Evolutionary conservation across 1,139 yeast genomes (phyloP), one percentile per base, ranked within the genome.

Genomic region (Suhomyces wounanorum): DNA sequence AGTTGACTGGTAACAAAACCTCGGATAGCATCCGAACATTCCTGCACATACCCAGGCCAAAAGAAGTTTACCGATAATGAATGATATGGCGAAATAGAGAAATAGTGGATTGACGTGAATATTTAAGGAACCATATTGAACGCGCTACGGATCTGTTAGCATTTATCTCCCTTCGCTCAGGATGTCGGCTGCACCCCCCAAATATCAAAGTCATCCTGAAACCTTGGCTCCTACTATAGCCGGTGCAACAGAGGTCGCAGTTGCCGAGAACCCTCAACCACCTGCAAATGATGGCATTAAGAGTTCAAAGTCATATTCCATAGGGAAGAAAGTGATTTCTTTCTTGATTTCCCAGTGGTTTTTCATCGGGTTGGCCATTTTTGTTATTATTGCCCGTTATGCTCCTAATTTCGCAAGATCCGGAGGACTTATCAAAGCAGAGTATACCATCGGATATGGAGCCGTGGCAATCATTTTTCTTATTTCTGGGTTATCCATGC

Each of bases 401-500:
- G 89, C 83, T 57, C 97, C 97, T 0, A 76, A 84, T 53, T 89
- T 89, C 67, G 96, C 96, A 3, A 79, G 89, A 54, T 87, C 84
- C 59, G 94, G 89, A 7, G 97, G 96, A 1, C 73, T 82, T n/a
- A 79, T 90, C 21, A 72, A 77, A 54, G 91, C 85, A 3, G 82
- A 90, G 64, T 89, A 88, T 62, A 72, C 89, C 41, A 87, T 91
- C 43, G 87, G 87, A 17, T 91, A 90, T 63, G 91, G 92, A 38
- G 96, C 96, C 0, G 96, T 90, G 14, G 96, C 96, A 0, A 71
- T 89, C 43, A 89, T 90, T 53, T 90, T 91, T 69, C 73, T 91
- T 43, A 81, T 89, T 35, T 84, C 91, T 46, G 97, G 97, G 0
- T 67, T 90, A 33, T 82, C 91, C 25, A 89, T 90, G 84, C 73